Conservation (phyloP, 768 basidiomycete species). For the Panaeolus cyanescens region DNA sequence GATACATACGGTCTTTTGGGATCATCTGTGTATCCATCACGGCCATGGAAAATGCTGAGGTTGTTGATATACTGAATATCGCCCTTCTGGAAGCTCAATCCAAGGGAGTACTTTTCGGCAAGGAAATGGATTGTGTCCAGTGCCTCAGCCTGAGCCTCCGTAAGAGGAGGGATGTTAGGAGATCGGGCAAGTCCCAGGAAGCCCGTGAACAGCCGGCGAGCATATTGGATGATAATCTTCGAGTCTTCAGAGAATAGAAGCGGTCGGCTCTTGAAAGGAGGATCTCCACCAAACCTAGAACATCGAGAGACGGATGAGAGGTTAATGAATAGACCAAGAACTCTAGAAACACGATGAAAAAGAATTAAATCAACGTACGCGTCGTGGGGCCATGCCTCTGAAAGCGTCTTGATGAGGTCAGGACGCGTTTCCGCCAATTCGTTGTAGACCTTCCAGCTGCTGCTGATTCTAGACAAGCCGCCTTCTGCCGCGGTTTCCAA, state of each 20-base stretch:
- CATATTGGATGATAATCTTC: constrained; percentile 46
- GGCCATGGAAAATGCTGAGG: constrained; percentile 44
- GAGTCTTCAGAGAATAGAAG: constrained; percentile 40
- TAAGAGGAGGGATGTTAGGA: constrained; percentile 43
- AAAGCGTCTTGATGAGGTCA: constrained; percentile 42
- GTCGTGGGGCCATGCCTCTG: constrained; percentile 45
- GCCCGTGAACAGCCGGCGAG: constrained; percentile 44
- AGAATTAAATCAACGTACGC: constrained; percentile 20
- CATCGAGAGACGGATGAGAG: background rate
- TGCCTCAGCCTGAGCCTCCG: constrained; percentile 51
- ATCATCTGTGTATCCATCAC: constrained; percentile 43
- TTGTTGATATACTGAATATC: constrained; percentile 54
- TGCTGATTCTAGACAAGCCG: constrained; percentile 46
- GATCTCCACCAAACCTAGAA: constrained; percentile 37
- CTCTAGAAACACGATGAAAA: background rate
- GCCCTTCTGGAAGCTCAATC: constrained; percentile 48
- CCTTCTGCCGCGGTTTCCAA: constrained; percentile 43
- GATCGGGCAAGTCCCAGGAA: constrained; percentile 37
- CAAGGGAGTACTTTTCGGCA: constrained; percentile 43
- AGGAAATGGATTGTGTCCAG: constrained; percentile 46
- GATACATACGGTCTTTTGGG: constrained; percentile 36
- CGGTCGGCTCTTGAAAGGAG: constrained; percentile 38
- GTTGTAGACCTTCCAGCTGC: constrained; percentile 46
- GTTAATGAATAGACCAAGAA: background rate
- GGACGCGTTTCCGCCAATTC: constrained; percentile 49